A percentile compares a stretch with the other conserved stretches of the same genome.
phyloP scores from a whole-genome alignment of 1,284 basidiomycete genomes.

The Trichosporon coremiiforme region DNA sequence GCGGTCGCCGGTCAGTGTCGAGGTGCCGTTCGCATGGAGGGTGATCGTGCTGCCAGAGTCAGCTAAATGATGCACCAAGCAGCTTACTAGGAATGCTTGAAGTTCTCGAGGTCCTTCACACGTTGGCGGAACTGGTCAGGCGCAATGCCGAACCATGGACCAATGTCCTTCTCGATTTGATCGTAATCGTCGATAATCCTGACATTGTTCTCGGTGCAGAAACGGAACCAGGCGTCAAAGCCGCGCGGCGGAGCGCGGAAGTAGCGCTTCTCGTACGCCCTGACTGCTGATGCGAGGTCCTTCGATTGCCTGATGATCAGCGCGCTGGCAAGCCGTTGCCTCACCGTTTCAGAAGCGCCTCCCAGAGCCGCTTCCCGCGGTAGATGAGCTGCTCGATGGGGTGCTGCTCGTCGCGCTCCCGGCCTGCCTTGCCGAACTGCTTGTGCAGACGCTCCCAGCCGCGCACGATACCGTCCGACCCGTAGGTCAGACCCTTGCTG shows the following conservation, averaged over 20 bases:
- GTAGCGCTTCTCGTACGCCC: slow-evolving; percentile 56
- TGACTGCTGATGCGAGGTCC: slow-evolving; percentile 53
- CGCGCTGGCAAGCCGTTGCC: slow-evolving; percentile 23
- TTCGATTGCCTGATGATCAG: slow-evolving; percentile 46
- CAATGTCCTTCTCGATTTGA: slow-evolving; percentile 51
- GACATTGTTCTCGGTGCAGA: slow-evolving; percentile 50
- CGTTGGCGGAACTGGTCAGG: slow-evolving; percentile 46
- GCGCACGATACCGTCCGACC: slow-evolving; percentile 39
- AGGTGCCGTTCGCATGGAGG: slow-evolving; percentile 37
- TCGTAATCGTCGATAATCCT: slow-evolving; percentile 58
- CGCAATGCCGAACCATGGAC: slow-evolving; percentile 51
- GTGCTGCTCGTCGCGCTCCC: slow-evolving; percentile 38
- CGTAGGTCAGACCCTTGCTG: slow-evolving; percentile 31
- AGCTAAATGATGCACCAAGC: background rate
- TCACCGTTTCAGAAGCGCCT: slow-evolving; percentile 43
- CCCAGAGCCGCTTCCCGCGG: slow-evolving; percentile 44
- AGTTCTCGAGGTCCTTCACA: slow-evolving; percentile 58
- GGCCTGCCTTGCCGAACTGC: slow-evolving; percentile 23
- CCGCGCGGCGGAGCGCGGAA: slow-evolving; percentile 57
- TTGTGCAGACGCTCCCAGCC: slow-evolving; percentile 41
- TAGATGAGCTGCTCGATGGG: slow-evolving; percentile 51
- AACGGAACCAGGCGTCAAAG: slow-evolving; percentile 57
- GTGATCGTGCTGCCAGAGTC: slow-evolving; percentile 35
- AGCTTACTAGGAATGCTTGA: slow-evolving; percentile 42
- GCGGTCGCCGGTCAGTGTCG: slow-evolving; percentile 43